Conservation (phyloP, 139 green algal genomes). For the Desmodesmus armatus region DNA sequence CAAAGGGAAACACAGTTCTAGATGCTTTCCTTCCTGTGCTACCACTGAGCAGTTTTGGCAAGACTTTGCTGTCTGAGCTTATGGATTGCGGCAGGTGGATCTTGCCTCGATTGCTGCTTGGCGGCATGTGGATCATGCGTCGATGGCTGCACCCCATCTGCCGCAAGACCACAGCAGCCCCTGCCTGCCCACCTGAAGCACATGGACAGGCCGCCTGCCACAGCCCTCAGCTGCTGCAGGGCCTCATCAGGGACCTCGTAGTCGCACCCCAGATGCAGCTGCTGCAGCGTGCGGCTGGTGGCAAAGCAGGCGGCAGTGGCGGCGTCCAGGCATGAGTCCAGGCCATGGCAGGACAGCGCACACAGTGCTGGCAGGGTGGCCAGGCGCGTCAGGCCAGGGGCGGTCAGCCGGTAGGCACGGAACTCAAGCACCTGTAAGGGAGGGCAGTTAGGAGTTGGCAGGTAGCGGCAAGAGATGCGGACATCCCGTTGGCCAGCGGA, state of each 20-base stretch:
- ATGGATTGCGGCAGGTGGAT: too few relatives aligned
- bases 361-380: conserved; percentile 5
- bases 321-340: conserved; percentile 35
- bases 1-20: background rate
- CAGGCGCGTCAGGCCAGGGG: conserved; percentile 16
- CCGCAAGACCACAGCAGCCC: background rate
- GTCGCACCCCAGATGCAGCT: conserved; percentile 42
- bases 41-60: too few relatives aligned
- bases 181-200: conserved; percentile 33
- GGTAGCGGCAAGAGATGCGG: too few relatives aligned
- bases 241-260: conserved; percentile 35
- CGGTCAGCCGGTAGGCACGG: conserved; percentile 29
- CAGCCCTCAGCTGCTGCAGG: conserved; percentile 27
- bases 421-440: conserved; percentile 36
- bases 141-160: background rate
- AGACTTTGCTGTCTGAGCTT: too few relatives aligned
- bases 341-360: conserved; percentile 30
- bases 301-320: conserved; percentile 21
- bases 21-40: too few relatives aligned
- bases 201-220: conserved; percentile 35
- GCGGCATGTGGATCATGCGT: too few relatives aligned
- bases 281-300: conserved; percentile 1
- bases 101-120: too few relatives aligned
- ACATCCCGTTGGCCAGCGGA: too few relatives aligned
- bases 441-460: background rate